phyloP scores from a whole-genome alignment of 2,329 filamentous ascomycete genomes.

The Ceratocystis ficicola region DNA sequence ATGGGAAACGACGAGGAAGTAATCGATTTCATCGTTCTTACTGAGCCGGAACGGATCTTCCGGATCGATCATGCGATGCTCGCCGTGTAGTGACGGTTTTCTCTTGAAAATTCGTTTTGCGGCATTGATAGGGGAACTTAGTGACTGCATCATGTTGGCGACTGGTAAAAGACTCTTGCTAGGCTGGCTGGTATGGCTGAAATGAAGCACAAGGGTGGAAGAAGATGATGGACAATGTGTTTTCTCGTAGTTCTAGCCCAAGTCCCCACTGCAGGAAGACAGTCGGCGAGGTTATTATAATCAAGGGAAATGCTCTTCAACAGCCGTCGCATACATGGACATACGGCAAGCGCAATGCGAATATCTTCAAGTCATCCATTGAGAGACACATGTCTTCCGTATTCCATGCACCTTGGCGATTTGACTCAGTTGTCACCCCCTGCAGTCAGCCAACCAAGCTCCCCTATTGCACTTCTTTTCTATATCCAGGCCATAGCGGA shows the following conservation, averaged over 20 bases:
- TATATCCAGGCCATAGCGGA: not conserved
- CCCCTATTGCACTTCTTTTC: not conserved
- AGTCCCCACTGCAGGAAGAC: not conserved
- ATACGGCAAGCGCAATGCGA: not conserved
- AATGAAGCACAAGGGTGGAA: not conserved
- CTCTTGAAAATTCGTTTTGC: not conserved
- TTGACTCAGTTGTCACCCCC: not conserved
- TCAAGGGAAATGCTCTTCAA: not conserved
- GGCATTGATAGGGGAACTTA: not conserved
- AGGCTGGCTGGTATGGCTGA: no score
- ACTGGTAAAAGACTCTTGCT: not conserved
- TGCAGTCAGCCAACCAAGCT: not conserved
- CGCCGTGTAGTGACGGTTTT: not conserved
- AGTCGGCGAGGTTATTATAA: not conserved
- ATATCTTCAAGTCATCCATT: not conserved
- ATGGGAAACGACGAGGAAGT: conserved; percentile 17
- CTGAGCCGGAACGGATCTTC: not conserved
- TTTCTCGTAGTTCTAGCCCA: not conserved
- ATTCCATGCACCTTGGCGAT: conserved; percentile 2
- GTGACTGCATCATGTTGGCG: conserved; percentile 6
- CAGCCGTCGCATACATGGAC: no score
- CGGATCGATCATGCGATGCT: not conserved
- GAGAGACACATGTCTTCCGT: not conserved
- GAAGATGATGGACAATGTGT: not conserved
- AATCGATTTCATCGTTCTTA: conserved; percentile 1